Evolutionary conservation across 306 rosid genomes (phyloP), one percentile per base, ranked within the genome.

Genomic region (Sechiopsis laciniata): DNA sequence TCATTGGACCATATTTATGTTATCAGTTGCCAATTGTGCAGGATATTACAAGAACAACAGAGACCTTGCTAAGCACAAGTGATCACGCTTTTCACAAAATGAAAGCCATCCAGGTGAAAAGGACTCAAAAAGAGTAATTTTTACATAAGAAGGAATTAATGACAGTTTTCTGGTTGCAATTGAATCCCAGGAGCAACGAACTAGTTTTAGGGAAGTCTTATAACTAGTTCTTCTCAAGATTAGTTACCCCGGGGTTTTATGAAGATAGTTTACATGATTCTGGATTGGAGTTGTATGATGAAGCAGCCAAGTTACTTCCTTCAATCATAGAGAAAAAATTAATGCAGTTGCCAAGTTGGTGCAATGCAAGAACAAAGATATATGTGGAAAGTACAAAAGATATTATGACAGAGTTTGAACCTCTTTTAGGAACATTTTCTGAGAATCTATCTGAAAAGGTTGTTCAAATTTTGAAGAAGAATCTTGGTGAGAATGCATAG

Each of bases 311-410:
- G 69, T 72, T 82, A 69, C 87, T 86, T 82, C 87, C 91, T 13
- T 16, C 78, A 77, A 81, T 88, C 68, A 65, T 78, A 74, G 79
- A 81, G 80, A 90, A 90, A 90, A 90, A 80, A 83, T 88, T 58
- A 75, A 83, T 75, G 62, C 82, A 57, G 67, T 84, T 56, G 76
- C 79, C 72, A 84, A 75, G 81, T 71, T 82, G 80, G 78, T 84
- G 78, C 79, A 73, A 54, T 69, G 60, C 77, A 74, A 81, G 78
- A 75, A 80, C 76, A 82, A 82, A 65, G 64, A 67, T 75, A 52
- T 58, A 37, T 46, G 75, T 57, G 73, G 73, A 67, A 70, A 83
- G 42, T 65, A 46, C 54, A 57, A 10, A 45, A 35, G 78, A 75
- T 26, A 59, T 76, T 56, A 63, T 63, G 45, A 17, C 76, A 73